Conservation (phyloP, 2,329 filamentous ascomycete species). For the Epichloe sibirici region DNA sequence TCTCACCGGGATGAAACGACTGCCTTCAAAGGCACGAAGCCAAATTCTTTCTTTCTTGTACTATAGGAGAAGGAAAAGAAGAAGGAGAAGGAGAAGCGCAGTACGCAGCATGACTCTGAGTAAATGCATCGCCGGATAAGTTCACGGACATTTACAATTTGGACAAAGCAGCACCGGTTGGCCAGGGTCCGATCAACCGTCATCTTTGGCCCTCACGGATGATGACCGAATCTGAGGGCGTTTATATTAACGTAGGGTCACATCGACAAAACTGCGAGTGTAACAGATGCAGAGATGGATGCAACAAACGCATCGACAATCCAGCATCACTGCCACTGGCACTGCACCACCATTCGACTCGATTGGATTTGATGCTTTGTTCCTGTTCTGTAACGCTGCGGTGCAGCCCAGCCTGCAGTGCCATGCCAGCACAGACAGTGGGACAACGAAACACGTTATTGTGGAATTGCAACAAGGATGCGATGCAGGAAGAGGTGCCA, state of each 20-base stretch:
- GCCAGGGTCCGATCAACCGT: neutral
- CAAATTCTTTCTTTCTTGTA: too few species aligned
- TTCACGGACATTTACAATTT: neutral
- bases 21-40: too few species aligned
- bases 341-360: neutral
- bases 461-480: neutral
- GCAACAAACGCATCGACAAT: neutral
- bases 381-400: neutral
- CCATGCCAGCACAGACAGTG: neutral
- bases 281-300: neutral
- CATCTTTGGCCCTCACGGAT: neutral
- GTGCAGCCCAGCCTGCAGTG: too few species aligned
- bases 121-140: neutral
- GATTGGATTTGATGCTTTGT: neutral
- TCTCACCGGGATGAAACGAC: too few species aligned
- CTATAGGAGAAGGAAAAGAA: too few species aligned
- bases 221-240: neutral
- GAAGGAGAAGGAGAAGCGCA: too few species aligned
- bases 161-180: neutral
- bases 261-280: neutral
- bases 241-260: neutral
- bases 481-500: neutral
- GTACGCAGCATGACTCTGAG: neutral
- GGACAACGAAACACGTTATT: neutral
- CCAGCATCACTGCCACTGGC: neutral